phyloP scores from a whole-genome alignment of 208 protist genomes.

The Tritrichomonas foetus region DNA sequence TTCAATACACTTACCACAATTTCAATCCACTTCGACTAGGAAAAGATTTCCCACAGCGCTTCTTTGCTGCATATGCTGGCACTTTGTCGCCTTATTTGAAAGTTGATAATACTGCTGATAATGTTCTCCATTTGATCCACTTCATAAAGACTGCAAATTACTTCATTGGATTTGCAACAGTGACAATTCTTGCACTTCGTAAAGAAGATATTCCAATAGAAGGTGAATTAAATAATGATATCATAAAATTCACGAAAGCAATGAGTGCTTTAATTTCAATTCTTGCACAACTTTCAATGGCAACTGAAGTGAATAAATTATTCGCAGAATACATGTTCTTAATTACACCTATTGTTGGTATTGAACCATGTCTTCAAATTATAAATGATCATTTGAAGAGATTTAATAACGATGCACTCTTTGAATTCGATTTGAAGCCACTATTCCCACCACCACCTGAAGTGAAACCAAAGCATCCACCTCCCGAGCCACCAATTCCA shows the following conservation, averaged over 20 bases:
- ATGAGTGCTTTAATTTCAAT: neutral
- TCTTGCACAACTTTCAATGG: neutral
- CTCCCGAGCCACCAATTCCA: neutral
- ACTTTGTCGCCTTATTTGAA: neutral
- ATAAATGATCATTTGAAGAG: neutral
- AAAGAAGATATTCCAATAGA: neutral
- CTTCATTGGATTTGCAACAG: neutral
- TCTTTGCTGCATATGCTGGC: neutral
- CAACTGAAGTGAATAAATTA: neutral
- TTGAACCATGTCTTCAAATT: neutral
- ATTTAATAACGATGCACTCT: too few species aligned
- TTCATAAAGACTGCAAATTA: neutral
- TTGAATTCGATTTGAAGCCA: neutral
- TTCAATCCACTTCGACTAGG: neutral
- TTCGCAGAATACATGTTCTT: neutral
- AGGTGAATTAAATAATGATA: neutral
- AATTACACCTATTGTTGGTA: neutral
- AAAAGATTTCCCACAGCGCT: neutral
- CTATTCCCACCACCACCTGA: neutral
- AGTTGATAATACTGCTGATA: neutral
- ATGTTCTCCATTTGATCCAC: neutral
- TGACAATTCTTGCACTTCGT: neutral
- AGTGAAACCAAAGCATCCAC: neutral
- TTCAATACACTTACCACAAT: too few species aligned
- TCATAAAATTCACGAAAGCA: neutral